phyloP scores from a whole-genome alignment of 768 basidiomycete genomes.

The Mycena haematopus region DNA sequence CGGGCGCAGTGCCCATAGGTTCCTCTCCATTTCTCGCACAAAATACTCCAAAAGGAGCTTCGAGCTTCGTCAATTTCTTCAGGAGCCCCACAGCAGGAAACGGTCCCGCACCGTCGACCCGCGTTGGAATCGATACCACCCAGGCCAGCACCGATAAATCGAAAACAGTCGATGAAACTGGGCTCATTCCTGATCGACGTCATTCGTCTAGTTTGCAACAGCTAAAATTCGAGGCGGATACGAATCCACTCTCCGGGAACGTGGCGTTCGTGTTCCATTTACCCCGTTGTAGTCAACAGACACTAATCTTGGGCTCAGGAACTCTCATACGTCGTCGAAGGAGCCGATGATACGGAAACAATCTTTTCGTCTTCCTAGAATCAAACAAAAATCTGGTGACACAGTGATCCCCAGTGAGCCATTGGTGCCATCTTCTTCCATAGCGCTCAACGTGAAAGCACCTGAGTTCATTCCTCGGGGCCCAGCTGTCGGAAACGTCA shows the following conservation, averaged over 20 bases:
- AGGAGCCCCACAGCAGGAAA: not conserved
- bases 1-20: not conserved
- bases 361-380: not conserved
- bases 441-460: not conserved
- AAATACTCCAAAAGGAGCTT: not conserved
- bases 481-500: not conserved
- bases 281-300: not conserved
- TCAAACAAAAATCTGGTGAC: not conserved
- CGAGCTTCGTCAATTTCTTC: not conserved
- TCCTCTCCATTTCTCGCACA: not conserved
- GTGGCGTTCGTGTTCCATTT: not conserved
- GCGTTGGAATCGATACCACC: too few species aligned
- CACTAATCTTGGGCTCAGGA: not conserved
- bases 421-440: not conserved
- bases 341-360: not conserved
- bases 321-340: not conserved
- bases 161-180: not conserved
- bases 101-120: not conserved
- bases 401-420: not conserved
- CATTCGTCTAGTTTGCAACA: not conserved
- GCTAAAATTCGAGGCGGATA: not conserved
- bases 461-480: constrained; percentile 11
- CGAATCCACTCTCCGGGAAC: not conserved
- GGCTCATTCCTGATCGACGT: not conserved
- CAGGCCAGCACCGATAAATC: not conserved